Evolutionary conservation across 2,329 filamentous ascomycete genomes (phyloP), one percentile per base, ranked within the genome.

Genomic region (Bipolaris oryzae): DNA sequence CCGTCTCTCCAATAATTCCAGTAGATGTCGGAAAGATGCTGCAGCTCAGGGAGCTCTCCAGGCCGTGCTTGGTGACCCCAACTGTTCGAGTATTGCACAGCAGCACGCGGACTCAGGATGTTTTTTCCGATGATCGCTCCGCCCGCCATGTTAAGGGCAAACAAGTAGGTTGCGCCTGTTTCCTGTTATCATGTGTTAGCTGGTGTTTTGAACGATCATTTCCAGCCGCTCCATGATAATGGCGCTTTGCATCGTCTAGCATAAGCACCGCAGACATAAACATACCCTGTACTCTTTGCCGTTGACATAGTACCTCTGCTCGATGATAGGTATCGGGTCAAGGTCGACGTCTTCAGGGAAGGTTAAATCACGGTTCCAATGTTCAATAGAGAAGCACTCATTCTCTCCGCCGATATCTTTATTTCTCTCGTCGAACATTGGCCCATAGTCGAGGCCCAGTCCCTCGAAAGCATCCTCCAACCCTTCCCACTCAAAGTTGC

Each of bases 1-100:
- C 58, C 52, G 1, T 55, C 53, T 15, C 45, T n/a, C 64, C 68
- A 71, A 34, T 58, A 63, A 3, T 46, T 58, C 69, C 68, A 72
- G 31, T 67, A 56, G 20, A 71, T 31, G 10, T 72, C 69, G 1
- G 69, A 66, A 10, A 41, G 33, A 13, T 39, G 46, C 1, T 53
- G 51, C 2, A 72, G 21, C 7, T 55, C 52, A 3, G 69, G 69
- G 1, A 70, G 69, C 28, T 71, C 67, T 5, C 52, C 58, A 0
- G 50, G 51, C 3, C 23, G n/a, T 10, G 50, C 56, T 15, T 33
- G 44, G 3, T 58, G 52, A n/a, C 58, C 55, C 50, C 58, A 63
- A 3, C 23, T 49, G 18, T 41, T 31, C 1, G 20, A 6, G 7
- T 52, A 15, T 13, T 42, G 28, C 18, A 60, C 60, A 1, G 60